phyloP scores from a whole-genome alignment of 2,329 filamentous ascomycete species.

The Pestalotiopsis sp. region DNA sequence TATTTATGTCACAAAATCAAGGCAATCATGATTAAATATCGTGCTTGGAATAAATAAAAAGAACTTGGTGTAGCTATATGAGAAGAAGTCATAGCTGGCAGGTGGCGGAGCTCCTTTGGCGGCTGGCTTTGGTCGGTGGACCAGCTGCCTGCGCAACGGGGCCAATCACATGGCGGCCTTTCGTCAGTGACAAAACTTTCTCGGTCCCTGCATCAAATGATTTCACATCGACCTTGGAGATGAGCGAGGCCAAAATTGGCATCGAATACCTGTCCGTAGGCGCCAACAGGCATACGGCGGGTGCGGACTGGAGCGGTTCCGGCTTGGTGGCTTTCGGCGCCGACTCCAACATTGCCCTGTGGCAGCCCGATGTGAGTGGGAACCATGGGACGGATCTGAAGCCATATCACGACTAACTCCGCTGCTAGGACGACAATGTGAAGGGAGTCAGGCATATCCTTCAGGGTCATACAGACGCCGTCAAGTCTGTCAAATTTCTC shows the following conservation, averaged over 20 bases:
- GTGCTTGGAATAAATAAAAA: background rate
- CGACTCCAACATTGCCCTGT: constrained; percentile 85
- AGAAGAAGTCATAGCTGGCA: background rate
- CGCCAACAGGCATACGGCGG: constrained; percentile 86
- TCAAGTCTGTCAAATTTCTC: constrained; percentile 84
- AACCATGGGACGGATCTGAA: constrained; percentile 2
- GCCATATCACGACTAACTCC: constrained; percentile 11
- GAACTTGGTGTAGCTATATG: background rate
- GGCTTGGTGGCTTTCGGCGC: constrained; percentile 86
- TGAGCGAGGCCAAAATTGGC: constrained; percentile 31
- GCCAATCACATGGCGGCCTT: constrained; percentile 7
- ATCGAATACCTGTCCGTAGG: constrained; percentile 71
- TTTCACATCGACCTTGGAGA: constrained; percentile 14
- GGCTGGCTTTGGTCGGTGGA: background rate
- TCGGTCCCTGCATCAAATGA: constrained; percentile 1
- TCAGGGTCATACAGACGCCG: constrained; percentile 74
- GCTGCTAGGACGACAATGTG: constrained; percentile 36
- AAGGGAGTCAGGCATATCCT: constrained; percentile 70
- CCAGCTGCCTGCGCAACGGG: background rate
- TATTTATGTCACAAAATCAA: too few species aligned
- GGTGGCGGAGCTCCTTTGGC: background rate
- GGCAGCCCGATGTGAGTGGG: constrained; percentile 73
- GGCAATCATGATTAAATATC: too few species aligned
- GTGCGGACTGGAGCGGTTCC: constrained; percentile 81
- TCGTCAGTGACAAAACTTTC: constrained; percentile 9